Evolutionary conservation across 2,329 filamentous ascomycete genomes (phyloP), one percentile per base, ranked within the genome.

Genomic region (Colletotrichum sp.): DNA sequence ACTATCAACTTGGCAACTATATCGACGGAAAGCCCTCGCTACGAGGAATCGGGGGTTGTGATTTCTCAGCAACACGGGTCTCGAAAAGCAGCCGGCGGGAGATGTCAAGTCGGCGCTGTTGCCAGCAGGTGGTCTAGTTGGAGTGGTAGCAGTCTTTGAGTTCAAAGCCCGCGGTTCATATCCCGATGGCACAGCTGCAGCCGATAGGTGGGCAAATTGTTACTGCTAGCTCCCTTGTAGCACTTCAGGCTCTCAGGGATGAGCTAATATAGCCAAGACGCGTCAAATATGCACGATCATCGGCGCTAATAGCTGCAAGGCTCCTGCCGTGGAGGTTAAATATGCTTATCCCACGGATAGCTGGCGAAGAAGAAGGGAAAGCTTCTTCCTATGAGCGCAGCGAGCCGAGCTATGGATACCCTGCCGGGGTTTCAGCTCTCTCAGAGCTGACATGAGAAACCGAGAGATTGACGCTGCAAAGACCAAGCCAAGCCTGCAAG

Each of bases 91-190:
- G 34, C 67, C 55, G 55, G n/a, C 67, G 67, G 67, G 7, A 34
- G 21, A 36, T n/a, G 32, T 4, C 3, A 6, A 18, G 30, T 26
- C 30, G 39, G 21, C 30, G 43, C 48, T 24, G 48, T 4, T 28
- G 12, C 24, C 15, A 34, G 34, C 52, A 10, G 52, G 16, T 18
- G 24, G 18, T 24, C 24, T 26, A 52, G 2, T 34, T 32, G 32
- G 4, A 1, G 12, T 28, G 3, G 43, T 2, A 21, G 10, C 43
- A 43, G 30, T 7, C 28, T 39, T 32, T 34, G 43, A 55, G 30
- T 71, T 66, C 43, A 71, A 65, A 52, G 32, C 43, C 72, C 72
- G 67, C 18, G 15, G 8, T 71, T 52, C 67, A 71, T n/a, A 74
- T 60, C 21, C 48, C 60, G 67, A 65, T 21, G 34, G 21, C 48